Evolutionary conservation across 1,139 yeast genomes (phyloP).

Genomic region (Zygotorulaspora mrakii): DNA sequence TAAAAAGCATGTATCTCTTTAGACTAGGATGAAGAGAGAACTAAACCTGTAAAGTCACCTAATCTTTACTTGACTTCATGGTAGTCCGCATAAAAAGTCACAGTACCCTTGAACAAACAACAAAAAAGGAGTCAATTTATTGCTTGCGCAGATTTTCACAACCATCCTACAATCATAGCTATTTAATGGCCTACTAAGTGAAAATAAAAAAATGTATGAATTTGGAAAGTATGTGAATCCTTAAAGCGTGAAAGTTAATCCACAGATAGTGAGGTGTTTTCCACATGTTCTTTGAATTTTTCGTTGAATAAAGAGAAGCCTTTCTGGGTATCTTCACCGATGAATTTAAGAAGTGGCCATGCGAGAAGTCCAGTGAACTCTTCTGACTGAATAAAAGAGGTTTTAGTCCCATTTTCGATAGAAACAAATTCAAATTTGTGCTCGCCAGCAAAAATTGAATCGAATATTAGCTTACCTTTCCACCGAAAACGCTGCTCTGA

Average conservation of each 20-base stretch:
- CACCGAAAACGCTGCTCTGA: not conserved
- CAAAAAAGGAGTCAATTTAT: no score
- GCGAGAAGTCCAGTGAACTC: not conserved
- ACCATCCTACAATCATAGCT: no score
- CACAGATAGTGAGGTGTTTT: not conserved
- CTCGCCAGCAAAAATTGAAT: not conserved
- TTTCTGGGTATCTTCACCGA: constrained; percentile 1
- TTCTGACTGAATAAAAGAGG: constrained; percentile 1
- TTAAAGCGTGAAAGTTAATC: not conserved
- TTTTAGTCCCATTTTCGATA: not conserved
- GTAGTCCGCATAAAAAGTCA: no score
- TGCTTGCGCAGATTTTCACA: no score
- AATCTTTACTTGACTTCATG: no score
- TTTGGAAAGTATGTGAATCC: no score
- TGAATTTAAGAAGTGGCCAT: not conserved
- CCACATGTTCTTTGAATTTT: constrained; percentile 1
- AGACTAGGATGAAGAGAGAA: no score
- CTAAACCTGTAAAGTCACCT: no score
- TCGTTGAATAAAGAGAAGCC: constrained; percentile 1
- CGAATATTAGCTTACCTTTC: constrained; percentile 1
- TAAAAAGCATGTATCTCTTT: no score
- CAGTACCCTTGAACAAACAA: no score
- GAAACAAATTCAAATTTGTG: constrained; percentile 1
- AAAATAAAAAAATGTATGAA: no score
- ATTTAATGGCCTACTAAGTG: no score